Evolutionary conservation across 192 early-diverging fungal species (phyloP).

Genomic region (Allomyces macrogynus): DNA sequence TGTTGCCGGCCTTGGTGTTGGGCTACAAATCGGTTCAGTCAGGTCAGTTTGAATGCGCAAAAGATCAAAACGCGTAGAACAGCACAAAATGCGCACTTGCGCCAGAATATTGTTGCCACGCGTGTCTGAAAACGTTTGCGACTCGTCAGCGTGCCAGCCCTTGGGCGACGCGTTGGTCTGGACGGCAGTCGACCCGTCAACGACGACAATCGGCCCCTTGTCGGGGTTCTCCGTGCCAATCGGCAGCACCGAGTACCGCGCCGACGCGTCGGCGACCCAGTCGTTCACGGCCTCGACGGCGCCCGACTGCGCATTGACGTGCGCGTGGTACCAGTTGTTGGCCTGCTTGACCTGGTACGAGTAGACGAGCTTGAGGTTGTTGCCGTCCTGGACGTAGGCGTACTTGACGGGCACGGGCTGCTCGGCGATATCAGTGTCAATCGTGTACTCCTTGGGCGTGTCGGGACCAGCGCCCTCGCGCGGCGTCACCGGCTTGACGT

Average conservation of each 20-base stretch:
- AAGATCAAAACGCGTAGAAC: too few species aligned
- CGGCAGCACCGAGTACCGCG: conserved; percentile 60
- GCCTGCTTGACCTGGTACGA: conserved; percentile 56
- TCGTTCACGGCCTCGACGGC: conserved; percentile 49
- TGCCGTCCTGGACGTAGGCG: conserved; percentile 41
- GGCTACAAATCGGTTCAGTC: not conserved
- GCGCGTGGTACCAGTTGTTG: conserved; percentile 58
- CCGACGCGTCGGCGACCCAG: conserved; percentile 50
- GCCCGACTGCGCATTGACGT: conserved; percentile 35
- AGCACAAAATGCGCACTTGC: not conserved
- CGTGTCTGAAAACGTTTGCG: conserved; percentile 10
- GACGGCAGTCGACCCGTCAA: conserved; percentile 14
- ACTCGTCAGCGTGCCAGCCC: conserved; percentile 32
- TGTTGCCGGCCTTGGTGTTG: conserved; percentile 12
- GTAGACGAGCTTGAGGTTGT: conserved; percentile 53
- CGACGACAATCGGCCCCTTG: conserved; percentile 31
- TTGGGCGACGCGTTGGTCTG: conserved; percentile 34
- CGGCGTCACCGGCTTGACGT: too few species aligned
- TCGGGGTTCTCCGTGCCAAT: conserved; percentile 56
- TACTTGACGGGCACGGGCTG: conserved; percentile 33
- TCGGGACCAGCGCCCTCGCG: too few species aligned
- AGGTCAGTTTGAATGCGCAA: too few species aligned
- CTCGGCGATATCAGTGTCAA: not conserved
- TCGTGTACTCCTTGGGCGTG: not conserved
- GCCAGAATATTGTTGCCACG: conserved; percentile 1